These are phyloP conservation scores for Talaromyces sp. DNA, from an alignment of 2,329 filamentous ascomycete species.

Conservation along the genomic window DNA sequence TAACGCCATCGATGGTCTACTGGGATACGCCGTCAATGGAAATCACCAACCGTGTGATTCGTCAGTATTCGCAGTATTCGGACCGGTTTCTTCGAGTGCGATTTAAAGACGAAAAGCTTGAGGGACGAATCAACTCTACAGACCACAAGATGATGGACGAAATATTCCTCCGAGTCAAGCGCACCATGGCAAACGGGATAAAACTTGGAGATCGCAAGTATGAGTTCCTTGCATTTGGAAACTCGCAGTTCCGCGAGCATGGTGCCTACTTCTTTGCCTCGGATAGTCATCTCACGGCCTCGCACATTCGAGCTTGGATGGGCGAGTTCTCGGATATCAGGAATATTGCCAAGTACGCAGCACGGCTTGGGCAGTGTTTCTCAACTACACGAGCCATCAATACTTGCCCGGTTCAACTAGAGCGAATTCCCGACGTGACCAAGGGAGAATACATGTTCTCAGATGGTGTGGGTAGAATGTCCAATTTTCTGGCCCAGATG, in stretches of 20 bases:
- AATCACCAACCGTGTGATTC: constrained; percentile 79
- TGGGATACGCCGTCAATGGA: constrained; percentile 75
- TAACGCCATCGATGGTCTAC: constrained; percentile 82
- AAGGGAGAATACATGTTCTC: constrained; percentile 70
- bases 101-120: constrained; percentile 74
- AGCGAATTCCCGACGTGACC: constrained; percentile 65
- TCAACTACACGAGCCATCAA: constrained; percentile 79
- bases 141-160: constrained; percentile 59
- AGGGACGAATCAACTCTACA: constrained; percentile 58
- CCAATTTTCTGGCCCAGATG: constrained; percentile 67
- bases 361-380: constrained; percentile 89
- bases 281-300: constrained; percentile 61
- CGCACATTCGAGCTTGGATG: constrained; percentile 80
- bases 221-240: constrained; percentile 89
- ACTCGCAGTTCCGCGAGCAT: constrained; percentile 88
- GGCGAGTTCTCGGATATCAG: constrained; percentile 77
- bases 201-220: constrained; percentile 75
- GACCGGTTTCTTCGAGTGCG: constrained; percentile 86
- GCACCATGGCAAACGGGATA: constrained; percentile 73
- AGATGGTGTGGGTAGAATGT: constrained; percentile 94
- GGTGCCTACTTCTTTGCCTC: constrained; percentile 90
- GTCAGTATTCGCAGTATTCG: constrained; percentile 62
- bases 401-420: constrained; percentile 55
- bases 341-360: constrained; percentile 82
- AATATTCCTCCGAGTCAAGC: constrained; percentile 68